Evolutionary conservation across 164 flowering plant genomes (phyloP).

Genomic region (Nymphaea thermarum): DNA sequence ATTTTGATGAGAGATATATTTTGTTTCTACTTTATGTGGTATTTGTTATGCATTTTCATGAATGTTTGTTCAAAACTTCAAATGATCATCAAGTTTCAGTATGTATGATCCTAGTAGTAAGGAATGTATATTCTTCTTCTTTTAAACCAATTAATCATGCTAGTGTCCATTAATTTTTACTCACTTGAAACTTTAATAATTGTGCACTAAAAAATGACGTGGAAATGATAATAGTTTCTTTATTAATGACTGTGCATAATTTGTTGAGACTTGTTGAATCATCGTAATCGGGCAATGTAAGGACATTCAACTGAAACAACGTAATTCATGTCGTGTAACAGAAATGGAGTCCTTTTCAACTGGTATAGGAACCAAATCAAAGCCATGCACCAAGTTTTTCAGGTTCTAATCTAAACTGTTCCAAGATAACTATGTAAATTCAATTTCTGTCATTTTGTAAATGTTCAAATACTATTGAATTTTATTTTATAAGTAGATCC

Average conservation of each 20-base stretch:
- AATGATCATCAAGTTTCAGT: too few species aligned
- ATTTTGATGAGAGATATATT: too few species aligned
- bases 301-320: constrained; percentile 17
- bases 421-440: constrained; percentile 18
- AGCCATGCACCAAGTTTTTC: constrained; percentile 54
- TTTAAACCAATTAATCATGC: too few species aligned
- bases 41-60: too few species aligned
- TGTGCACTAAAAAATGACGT: not conserved
- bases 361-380: constrained; percentile 47
- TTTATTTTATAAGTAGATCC: constrained; percentile 9
- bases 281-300: constrained; percentile 4
- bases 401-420: constrained; percentile 56
- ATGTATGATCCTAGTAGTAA: too few species aligned
- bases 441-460: constrained; percentile 11
- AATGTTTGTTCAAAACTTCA: too few species aligned
- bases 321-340: constrained; percentile 35
- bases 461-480: constrained; percentile 12
- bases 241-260: not conserved
- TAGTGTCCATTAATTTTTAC: too few species aligned
- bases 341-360: constrained; percentile 27
- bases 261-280: not conserved
- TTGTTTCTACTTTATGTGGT: too few species aligned
- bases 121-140: not conserved
- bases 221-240: not conserved
- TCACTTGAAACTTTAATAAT: not conserved